These are phyloP conservation scores for Betula pendula DNA, from an alignment of 306 rosid species.

Conservation along the genomic window DNA sequence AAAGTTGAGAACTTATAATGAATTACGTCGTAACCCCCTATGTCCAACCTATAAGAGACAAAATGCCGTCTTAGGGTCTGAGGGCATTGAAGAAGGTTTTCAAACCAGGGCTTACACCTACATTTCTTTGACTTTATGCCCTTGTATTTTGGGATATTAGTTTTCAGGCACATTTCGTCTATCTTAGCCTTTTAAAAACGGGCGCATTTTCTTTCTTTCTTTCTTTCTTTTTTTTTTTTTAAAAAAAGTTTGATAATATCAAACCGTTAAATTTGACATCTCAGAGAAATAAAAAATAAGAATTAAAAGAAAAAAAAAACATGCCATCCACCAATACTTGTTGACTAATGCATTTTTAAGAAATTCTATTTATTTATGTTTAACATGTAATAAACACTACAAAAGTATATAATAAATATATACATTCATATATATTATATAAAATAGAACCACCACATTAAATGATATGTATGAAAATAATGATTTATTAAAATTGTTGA, in stretches of 20 bases:
- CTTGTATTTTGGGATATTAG: neutral
- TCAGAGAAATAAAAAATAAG: too few relatives aligned
- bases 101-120: neutral
- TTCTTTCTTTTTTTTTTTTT: too few relatives aligned
- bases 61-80: constrained; percentile 16
- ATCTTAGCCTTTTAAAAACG: neutral
- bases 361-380: too few relatives aligned
- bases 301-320: too few relatives aligned
- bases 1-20: neutral
- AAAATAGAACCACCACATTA: too few relatives aligned
- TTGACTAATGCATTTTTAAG: neutral
- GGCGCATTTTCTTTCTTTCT: neutral
- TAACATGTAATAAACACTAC: too few relatives aligned
- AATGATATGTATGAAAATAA: too few relatives aligned
- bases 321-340: neutral
- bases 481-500: too few relatives aligned
- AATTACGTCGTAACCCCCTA: neutral
- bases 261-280: too few relatives aligned
- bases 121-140: neutral
- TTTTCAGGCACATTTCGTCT: neutral
- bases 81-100: neutral
- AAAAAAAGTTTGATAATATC: neutral
- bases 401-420: too few relatives aligned
- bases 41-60: neutral
- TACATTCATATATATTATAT: too few relatives aligned